Percentiles rank a stretch among this genome's conserved stretches.
These are phyloP conservation scores for Phyllostachys edulis DNA, from an alignment of 176 grass and related monocot genomes.

Conservation along the genomic window DNA sequence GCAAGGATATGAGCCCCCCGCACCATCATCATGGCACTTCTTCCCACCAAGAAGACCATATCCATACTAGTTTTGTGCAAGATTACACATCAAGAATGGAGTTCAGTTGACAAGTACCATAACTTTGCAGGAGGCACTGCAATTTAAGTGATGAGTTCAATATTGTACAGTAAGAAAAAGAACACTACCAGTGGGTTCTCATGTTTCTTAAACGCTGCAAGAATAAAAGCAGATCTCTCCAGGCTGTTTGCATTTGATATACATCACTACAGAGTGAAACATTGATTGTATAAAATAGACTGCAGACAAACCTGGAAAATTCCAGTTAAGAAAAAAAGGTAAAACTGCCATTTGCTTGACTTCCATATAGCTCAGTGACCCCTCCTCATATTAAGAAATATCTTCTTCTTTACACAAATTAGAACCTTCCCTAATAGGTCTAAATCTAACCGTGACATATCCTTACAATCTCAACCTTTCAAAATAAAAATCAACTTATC, in stretches of 20 bases:
- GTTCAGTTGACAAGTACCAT: not conserved
- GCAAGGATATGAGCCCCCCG: not conserved
- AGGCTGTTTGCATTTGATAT: not conserved
- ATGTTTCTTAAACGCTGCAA: not conserved
- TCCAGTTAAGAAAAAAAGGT: not conserved
- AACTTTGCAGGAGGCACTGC: not conserved
- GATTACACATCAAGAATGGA: not conserved
- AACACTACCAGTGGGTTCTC: not conserved
- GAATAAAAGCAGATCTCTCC: not conserved
- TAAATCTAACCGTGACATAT: not conserved
- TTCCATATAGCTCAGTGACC: not conserved
- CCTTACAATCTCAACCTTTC: not conserved
- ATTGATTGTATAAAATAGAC: not conserved
- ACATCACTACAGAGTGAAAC: not conserved
- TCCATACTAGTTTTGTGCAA: not conserved
- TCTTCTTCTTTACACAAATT: not conserved
- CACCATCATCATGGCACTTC: not conserved
- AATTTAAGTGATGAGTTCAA: not conserved
- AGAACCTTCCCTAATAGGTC: not conserved
- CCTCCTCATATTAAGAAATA: not conserved
- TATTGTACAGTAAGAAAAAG: not conserved
- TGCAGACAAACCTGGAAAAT: not conserved
- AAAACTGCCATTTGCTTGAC: not conserved
- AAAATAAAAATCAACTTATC: not conserved
- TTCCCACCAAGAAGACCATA: not conserved